Conservation (phyloP, 2,329 filamentous ascomycete genomes). For the Cercospora sojina region DNA sequence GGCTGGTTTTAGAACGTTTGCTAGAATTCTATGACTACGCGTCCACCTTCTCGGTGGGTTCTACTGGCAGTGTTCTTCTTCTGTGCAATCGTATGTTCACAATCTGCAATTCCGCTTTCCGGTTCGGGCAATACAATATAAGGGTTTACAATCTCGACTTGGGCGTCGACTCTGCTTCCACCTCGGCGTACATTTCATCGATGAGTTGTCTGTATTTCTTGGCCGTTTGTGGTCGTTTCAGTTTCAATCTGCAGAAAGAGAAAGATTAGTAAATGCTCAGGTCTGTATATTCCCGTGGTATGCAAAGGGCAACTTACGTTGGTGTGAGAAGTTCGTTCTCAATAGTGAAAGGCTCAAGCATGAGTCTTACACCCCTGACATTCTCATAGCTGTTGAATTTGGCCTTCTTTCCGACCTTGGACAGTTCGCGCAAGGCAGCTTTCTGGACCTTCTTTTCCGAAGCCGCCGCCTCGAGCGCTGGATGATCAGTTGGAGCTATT, state of each 20-base stretch:
- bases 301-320: conserved; percentile 62
- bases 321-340: conserved; percentile 88
- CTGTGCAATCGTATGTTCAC: not conserved
- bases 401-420: conserved; percentile 73
- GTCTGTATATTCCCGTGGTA: not conserved
- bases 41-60: not conserved
- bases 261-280: not conserved
- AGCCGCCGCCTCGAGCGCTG: conserved; percentile 65
- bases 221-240: conserved; percentile 67
- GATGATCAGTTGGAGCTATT: conserved; percentile 63
- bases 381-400: conserved; percentile 93
- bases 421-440: conserved; percentile 75
- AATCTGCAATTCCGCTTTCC: not conserved
- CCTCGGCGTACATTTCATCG: conserved; percentile 62
- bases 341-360: conserved; percentile 85
- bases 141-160: conserved; percentile 51
- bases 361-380: conserved; percentile 70
- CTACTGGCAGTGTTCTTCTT: not conserved
- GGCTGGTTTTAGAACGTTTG: conserved; percentile 8
- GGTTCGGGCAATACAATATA: not conserved
- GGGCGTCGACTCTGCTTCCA: conserved; percentile 44
- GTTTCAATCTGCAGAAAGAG: conserved; percentile 57
- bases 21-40: not conserved
- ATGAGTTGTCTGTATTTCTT: conserved; percentile 60
- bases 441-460: conserved; percentile 68